phyloP scores from a whole-genome alignment of 164 flowering plant genomes.

The Magnolia kwangsiensis region DNA sequence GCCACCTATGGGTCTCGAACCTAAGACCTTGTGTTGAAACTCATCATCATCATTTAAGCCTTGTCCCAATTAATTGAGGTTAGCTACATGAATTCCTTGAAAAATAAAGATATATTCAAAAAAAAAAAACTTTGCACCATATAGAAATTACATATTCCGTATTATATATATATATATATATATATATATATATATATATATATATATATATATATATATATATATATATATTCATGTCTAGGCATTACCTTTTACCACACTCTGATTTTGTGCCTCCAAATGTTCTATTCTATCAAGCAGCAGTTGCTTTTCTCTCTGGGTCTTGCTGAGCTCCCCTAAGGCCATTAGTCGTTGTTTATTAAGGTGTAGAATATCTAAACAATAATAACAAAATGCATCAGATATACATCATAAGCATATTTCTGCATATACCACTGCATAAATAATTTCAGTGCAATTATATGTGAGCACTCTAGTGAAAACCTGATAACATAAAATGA shows the following conservation, averaged over 20 bases:
- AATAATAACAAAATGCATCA: constrained; percentile 11
- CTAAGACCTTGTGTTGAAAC: too few relatives aligned
- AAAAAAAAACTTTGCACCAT: too few relatives aligned
- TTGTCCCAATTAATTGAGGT: too few relatives aligned
- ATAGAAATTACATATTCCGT: too few relatives aligned
- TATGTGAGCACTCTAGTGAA: neutral
- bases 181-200: too few relatives aligned
- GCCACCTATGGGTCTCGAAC: too few relatives aligned
- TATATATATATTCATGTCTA: neutral
- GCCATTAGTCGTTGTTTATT: constrained; percentile 64
- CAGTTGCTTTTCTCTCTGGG: constrained; percentile 41
- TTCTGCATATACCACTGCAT: neutral
- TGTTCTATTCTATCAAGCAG: constrained; percentile 47
- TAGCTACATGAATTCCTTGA: too few relatives aligned
- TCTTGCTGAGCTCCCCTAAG: constrained; percentile 57
- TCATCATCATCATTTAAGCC: too few relatives aligned
- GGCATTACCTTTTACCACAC: constrained; percentile 29
- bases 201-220: too few relatives aligned
- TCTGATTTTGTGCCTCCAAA: constrained; percentile 38
- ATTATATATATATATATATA: too few relatives aligned
- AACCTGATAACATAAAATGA: neutral
- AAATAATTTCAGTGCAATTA: neutral
- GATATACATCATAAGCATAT: constrained; percentile 3
- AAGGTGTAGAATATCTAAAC: constrained; percentile 62
- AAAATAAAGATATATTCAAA: too few relatives aligned